These are phyloP conservation scores for Quambalaria eucalypti DNA, from an alignment of 1,284 basidiomycete genomes.

Conservation along the genomic window DNA sequence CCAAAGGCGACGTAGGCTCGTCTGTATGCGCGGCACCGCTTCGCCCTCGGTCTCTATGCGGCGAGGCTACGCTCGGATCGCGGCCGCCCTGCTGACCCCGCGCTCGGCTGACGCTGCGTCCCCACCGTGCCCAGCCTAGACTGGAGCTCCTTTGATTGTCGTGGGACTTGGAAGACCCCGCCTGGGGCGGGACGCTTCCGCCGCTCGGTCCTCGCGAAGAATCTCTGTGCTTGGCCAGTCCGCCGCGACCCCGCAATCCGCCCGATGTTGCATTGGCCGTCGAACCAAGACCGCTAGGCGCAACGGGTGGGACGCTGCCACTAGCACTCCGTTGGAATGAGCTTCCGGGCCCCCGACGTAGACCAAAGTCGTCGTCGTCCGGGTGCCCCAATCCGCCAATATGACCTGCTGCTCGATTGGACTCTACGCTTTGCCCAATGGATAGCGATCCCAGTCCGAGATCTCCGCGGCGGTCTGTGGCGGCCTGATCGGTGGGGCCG, in stretches of 20 bases:
- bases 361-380: not conserved
- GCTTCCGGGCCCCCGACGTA: too few species aligned
- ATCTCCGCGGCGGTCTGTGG: too few species aligned
- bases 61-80: not conserved
- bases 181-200: not conserved
- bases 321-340: not conserved
- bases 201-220: not conserved
- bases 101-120: conserved; percentile 1
- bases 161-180: too few species aligned
- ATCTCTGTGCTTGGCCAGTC: not conserved
- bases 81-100: not conserved
- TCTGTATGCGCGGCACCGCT: too few species aligned
- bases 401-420: not conserved
- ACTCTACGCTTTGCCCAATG: not conserved
- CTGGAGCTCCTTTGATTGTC: too few species aligned
- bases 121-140: not conserved
- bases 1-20: not conserved
- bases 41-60: not conserved
- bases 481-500: too few species aligned
- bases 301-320: not conserved
- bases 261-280: too few species aligned
- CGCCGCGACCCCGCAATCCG: not conserved
- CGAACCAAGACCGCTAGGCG: too few species aligned
- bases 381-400: not conserved
- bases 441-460: not conserved